These are phyloP conservation scores for Penicillium coffeae DNA, from an alignment of 495 filamentous ascomycete species.

Conservation along the genomic window DNA sequence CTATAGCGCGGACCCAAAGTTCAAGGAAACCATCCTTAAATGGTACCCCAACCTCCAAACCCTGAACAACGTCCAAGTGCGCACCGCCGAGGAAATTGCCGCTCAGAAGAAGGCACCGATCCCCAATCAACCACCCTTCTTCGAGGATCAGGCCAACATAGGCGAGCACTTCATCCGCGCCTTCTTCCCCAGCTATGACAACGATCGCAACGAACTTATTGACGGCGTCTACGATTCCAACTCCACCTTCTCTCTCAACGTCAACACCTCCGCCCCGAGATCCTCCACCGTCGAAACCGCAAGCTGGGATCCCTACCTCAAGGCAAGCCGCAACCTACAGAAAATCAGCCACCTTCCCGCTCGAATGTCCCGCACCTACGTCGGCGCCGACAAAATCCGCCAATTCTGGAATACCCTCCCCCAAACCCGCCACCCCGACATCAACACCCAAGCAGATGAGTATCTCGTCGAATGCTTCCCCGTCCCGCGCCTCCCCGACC, in stretches of 20 bases:
- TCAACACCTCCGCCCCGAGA: constrained; percentile 62
- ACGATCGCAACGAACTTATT: constrained; percentile 58
- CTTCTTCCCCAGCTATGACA: constrained; percentile 75
- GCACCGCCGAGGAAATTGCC: constrained; percentile 62
- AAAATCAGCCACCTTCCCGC: constrained; percentile 58
- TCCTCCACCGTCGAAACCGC: constrained; percentile 37
- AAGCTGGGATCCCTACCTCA: constrained; percentile 72
- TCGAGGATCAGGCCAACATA: constrained; percentile 71
- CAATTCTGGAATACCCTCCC: constrained; percentile 68
- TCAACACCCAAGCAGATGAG: constrained; percentile 55
- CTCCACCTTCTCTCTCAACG: constrained; percentile 73
- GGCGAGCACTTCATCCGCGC: constrained; percentile 69
- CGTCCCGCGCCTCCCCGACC: constrained; percentile 67
- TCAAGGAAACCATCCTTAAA: constrained; percentile 65
- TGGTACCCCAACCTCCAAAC: constrained; percentile 77
- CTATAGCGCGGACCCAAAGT: constrained; percentile 57
- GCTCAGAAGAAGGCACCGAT: constrained; percentile 57
- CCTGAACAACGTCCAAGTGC: constrained; percentile 66
- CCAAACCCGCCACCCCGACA: constrained; percentile 68
- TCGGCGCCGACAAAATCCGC: constrained; percentile 62
- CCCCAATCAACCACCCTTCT: constrained; percentile 63
- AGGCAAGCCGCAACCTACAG: constrained; percentile 74
- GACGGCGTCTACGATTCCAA: constrained; percentile 69
- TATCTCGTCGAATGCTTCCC: constrained; percentile 83
- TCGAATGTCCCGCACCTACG: constrained; percentile 60